phyloP scores from a whole-genome alignment of 345 rosid genomes.

The Sonneratia alba region DNA sequence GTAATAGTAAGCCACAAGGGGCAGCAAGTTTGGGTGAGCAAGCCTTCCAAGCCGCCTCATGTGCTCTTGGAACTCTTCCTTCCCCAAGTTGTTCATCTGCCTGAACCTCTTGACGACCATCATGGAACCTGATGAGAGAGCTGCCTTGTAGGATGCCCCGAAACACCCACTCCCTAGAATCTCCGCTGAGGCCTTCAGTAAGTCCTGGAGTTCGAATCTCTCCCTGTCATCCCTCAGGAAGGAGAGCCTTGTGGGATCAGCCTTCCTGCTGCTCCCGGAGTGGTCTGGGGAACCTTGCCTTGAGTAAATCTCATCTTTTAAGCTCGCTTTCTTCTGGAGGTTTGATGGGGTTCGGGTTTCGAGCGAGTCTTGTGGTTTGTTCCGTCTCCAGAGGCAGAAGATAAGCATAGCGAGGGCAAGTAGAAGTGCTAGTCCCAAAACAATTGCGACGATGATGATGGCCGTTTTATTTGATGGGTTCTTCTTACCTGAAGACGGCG shows the following conservation, averaged over 20 bases:
- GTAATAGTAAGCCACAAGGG: conserved; percentile 76
- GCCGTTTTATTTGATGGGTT: neutral
- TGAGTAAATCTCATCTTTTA: conserved; percentile 13
- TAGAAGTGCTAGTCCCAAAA: conserved; percentile 16
- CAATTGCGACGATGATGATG: conserved; percentile 14
- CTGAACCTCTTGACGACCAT: conserved; percentile 91
- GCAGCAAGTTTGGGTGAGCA: conserved; percentile 58
- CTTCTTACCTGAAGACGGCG: neutral
- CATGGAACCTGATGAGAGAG: conserved; percentile 23
- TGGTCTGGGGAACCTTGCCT: conserved; percentile 17
- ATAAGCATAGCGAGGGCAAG: conserved; percentile 14
- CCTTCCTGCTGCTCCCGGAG: conserved; percentile 15
- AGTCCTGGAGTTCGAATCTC: conserved; percentile 62
- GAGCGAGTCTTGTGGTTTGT: conserved; percentile 8
- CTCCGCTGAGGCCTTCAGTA: conserved; percentile 83
- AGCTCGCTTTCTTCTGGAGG: conserved; percentile 32
- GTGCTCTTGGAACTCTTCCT: conserved; percentile 76
- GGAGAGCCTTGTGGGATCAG: conserved; percentile 31
- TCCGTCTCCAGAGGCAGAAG: conserved; percentile 11
- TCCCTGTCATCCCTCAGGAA: conserved; percentile 65
- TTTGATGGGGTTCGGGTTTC: conserved; percentile 35
- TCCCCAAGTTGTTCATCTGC: conserved; percentile 70
- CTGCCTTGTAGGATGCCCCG: conserved; percentile 73
- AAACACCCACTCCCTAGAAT: conserved; percentile 81
- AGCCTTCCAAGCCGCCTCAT: conserved; percentile 75